Percentiles rank a stretch among this genome's conserved stretches.
Evolutionary conservation across 1,284 basidiomycete species (phyloP).

Genomic region (Rhodotorula sp.): DNA sequence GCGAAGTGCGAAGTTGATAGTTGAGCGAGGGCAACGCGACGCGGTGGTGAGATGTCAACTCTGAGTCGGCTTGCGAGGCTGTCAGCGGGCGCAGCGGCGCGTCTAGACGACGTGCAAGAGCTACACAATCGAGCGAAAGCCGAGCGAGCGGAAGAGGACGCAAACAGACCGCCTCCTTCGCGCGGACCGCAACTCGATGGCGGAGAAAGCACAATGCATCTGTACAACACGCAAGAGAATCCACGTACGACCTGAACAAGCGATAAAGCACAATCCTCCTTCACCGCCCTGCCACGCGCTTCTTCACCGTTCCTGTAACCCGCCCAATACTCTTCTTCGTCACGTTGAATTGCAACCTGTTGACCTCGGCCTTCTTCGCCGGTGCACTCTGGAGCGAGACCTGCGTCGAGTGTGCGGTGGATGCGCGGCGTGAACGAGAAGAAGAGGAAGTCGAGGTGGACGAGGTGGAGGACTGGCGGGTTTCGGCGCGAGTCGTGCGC

Average conservation of each 20-base stretch:
- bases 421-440: neutral
- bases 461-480: neutral
- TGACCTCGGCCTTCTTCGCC: neutral
- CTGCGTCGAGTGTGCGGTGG: neutral
- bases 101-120: neutral
- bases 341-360: constrained; percentile 2
- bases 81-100: too few species aligned
- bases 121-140: too few species aligned
- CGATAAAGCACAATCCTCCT: too few species aligned
- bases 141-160: too few species aligned
- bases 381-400: neutral
- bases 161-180: neutral
- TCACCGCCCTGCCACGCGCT: neutral
- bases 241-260: too few species aligned
- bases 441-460: neutral
- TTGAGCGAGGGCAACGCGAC: neutral
- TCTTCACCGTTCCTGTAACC: constrained; percentile 11
- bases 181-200: too few species aligned
- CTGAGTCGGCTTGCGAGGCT: too few species aligned
- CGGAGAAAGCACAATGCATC: too few species aligned
- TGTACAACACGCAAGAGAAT: too few species aligned
- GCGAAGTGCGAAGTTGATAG: neutral
- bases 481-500: too few species aligned
- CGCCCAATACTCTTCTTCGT: constrained; percentile 9
- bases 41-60: neutral